A percentile compares a stretch with the other conserved stretches of the same genome.
Evolutionary conservation across 768 basidiomycete genomes (phyloP).

Genomic region (Boletus pseudopeckii): DNA sequence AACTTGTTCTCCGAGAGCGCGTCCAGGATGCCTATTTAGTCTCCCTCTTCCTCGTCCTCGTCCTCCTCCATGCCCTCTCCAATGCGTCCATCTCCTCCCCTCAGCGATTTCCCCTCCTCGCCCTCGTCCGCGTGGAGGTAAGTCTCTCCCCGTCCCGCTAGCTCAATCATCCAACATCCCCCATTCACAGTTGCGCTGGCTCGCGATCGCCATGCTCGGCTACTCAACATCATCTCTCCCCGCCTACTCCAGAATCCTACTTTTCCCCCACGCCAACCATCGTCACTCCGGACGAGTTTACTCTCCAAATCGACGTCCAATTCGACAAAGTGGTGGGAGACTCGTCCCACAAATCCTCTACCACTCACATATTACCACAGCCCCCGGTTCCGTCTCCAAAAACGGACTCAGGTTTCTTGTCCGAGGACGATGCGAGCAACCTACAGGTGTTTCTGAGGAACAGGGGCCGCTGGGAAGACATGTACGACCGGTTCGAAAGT

Average conservation of each 20-base stretch:
- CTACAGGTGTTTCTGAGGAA: constrained; percentile 16
- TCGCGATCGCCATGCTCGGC: constrained; percentile 17
- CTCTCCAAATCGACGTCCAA: constrained; percentile 7
- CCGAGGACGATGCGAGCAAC: constrained; percentile 14
- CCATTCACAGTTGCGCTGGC: neutral
- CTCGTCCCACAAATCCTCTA: neutral
- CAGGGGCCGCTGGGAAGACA: constrained; percentile 6
- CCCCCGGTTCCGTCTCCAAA: neutral
- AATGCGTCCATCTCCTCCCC: constrained; percentile 5
- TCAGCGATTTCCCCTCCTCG: constrained; percentile 11
- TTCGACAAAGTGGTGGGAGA: neutral
- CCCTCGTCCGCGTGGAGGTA: constrained; percentile 28
- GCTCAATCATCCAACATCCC: too few relatives aligned
- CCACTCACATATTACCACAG: constrained; percentile 1
- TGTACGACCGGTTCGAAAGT: constrained; percentile 8
- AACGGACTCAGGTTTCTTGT: neutral
- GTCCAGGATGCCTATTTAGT: constrained; percentile 9
- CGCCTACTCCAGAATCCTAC: constrained; percentile 20
- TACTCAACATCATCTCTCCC: constrained; percentile 11
- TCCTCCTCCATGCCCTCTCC: neutral
- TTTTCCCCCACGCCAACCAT: constrained; percentile 12
- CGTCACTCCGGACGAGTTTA: constrained; percentile 11
- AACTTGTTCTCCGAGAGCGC: constrained; percentile 6
- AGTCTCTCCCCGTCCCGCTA: neutral
- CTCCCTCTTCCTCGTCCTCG: neutral